Evolutionary conservation across 345 rosid species (phyloP).

Genomic region (Arabis alpina): DNA sequence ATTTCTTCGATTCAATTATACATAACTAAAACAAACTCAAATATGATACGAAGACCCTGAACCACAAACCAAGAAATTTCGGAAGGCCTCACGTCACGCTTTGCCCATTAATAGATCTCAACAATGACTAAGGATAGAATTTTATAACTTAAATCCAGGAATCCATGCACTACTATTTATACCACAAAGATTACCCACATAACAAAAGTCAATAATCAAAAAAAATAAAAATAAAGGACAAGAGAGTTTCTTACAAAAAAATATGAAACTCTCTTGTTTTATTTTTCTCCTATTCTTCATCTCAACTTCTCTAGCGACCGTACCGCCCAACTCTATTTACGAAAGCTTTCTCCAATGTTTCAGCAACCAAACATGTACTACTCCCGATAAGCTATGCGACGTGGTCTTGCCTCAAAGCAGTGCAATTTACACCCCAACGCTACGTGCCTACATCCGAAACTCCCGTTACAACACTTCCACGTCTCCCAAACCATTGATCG

Average conservation of each 20-base stretch:
- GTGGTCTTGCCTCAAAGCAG: slow-evolving; percentile 30
- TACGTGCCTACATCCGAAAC: slow-evolving; percentile 42
- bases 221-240: neutral
- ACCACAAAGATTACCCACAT: neutral
- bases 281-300: slow-evolving; percentile 12
- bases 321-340: neutral
- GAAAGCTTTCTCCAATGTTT: slow-evolving; percentile 35
- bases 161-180: neutral
- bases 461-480: slow-evolving; percentile 43
- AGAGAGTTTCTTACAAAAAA: slow-evolving; percentile 2
- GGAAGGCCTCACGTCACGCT: slow-evolving; percentile 5
- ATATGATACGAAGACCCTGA: neutral
- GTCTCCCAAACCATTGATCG: slow-evolving; percentile 44
- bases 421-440: slow-evolving; percentile 37
- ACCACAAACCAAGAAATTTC: neutral
- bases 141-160: neutral
- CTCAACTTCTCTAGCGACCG: neutral
- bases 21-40: no score
- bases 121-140: neutral
- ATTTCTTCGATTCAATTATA: no score
- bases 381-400: slow-evolving; percentile 21
- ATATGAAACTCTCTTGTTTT: slow-evolving; percentile 29
- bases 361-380: slow-evolving; percentile 13
- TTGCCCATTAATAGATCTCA: neutral
- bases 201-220: no score